Evolutionary conservation across 306 rosid genomes (phyloP).

Genomic region (Castanospermum australe): DNA sequence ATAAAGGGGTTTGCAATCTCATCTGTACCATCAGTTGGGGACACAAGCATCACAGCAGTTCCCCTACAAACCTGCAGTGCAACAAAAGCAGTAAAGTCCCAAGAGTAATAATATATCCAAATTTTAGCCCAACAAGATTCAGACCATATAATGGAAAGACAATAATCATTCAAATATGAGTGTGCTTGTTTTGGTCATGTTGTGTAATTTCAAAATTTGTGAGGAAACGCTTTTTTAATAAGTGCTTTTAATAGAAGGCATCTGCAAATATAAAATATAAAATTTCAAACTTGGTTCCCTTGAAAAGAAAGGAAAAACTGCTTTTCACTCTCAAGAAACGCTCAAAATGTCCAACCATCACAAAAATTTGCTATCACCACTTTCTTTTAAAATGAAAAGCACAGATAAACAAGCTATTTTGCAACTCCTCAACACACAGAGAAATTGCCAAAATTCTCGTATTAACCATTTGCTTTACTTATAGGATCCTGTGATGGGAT

Average conservation of each 20-base stretch:
- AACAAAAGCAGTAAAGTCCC: slow-evolving; percentile 7
- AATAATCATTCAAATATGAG: neutral
- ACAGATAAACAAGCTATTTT: neutral
- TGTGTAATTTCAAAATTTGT: neutral
- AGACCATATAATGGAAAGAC: neutral
- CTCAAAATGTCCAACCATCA: neutral
- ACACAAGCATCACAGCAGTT: slow-evolving; percentile 99
- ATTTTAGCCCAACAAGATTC: neutral
- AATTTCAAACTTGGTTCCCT: neutral
- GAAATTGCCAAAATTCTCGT: neutral
- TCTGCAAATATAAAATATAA: neutral
- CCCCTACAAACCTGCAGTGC: slow-evolving; percentile 89
- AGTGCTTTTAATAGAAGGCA: neutral
- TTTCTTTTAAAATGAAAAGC: neutral
- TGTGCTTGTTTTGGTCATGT: neutral
- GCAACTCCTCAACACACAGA: neutral
- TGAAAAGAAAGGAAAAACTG: neutral
- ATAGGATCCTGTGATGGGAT: neutral
- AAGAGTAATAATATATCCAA: neutral
- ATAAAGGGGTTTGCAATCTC: slow-evolving; percentile 95
- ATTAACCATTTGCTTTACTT: neutral
- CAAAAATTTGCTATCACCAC: neutral
- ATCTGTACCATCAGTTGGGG: slow-evolving; percentile 97
- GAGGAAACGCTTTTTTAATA: neutral
- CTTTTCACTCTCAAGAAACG: neutral